Conservation (phyloP, 1,139 yeast genomes). For the Insectozyma bohioensis region DNA sequence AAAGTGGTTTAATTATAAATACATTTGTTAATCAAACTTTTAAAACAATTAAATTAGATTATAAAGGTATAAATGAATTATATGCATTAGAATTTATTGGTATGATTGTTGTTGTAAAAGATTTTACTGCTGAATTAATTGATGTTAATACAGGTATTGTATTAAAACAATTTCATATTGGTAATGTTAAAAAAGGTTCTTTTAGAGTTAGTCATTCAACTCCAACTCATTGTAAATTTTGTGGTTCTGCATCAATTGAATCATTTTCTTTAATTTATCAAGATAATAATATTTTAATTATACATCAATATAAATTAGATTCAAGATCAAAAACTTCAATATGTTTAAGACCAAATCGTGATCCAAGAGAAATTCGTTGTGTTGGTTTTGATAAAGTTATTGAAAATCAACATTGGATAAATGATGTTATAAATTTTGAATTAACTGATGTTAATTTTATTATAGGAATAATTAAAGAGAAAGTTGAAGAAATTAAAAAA, state of each 20-base stretch:
- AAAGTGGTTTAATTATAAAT: conserved; percentile 52
- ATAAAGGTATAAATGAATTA: conserved; percentile 6
- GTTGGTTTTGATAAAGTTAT: conserved; percentile 75
- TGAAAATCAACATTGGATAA: conserved; percentile 69
- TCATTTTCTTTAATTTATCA: conserved; percentile 73
- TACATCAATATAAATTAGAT: conserved; percentile 73
- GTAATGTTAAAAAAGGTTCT: conserved; percentile 59
- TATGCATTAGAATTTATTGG: conserved; percentile 62
- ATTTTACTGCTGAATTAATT: conserved; percentile 58
- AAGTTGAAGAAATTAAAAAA: conserved; percentile 23
- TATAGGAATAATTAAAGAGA: no score
- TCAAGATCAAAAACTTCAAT: conserved; percentile 71
- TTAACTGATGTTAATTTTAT: conserved; percentile 74
- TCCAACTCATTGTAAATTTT: conserved; percentile 85
- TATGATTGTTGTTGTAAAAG: conserved; percentile 60
- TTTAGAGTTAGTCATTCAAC: conserved; percentile 75
- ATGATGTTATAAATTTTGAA: conserved; percentile 73
- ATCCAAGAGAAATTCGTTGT: conserved; percentile 87
- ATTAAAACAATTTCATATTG: conserved; percentile 55
- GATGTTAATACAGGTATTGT: conserved; percentile 79
- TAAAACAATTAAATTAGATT: conserved; percentile 50
- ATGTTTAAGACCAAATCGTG: conserved; percentile 87
- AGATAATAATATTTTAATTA: conserved; percentile 54
- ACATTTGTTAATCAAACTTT: conserved; percentile 66
- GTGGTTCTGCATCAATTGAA: conserved; percentile 83